phyloP scores from a whole-genome alignment of 2,329 filamentous ascomycete genomes.

The Neofusicoccum ribis region DNA sequence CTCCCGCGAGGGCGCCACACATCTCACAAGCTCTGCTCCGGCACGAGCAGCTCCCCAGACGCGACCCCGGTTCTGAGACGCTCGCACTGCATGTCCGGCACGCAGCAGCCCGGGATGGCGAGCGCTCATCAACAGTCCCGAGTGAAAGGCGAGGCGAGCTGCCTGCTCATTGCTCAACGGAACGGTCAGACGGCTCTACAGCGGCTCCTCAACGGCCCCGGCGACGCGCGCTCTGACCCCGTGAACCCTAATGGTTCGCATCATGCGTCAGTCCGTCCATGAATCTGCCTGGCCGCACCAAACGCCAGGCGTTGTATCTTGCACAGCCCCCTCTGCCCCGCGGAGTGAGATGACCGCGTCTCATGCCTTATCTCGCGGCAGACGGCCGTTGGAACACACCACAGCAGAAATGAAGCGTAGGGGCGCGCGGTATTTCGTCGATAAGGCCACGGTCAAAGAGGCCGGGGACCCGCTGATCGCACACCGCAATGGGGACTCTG shows the following conservation, averaged over 20 bases:
- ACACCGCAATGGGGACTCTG: slow-evolving; percentile 6
- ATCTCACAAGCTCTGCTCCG: slow-evolving; percentile 5
- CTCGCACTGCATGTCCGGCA: background rate
- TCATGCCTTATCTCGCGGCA: background rate
- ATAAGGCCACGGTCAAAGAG: background rate
- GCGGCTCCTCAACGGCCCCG: background rate
- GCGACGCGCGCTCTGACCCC: background rate
- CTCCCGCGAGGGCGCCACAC: background rate
- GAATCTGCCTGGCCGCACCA: background rate
- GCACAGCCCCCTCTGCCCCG: background rate
- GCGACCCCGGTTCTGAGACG: slow-evolving; percentile 6
- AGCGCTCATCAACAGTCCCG: background rate
- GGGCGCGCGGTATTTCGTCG: background rate
- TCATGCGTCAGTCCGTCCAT: background rate
- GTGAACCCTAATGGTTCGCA: background rate
- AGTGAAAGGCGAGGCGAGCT: background rate
- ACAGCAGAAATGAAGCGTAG: background rate
- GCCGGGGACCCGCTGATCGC: slow-evolving; percentile 9
- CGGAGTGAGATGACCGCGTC: background rate
- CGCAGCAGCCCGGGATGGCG: background rate
- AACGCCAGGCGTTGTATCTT: background rate
- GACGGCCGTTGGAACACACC: background rate
- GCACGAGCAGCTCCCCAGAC: background rate
- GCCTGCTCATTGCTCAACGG: background rate
- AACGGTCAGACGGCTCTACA: background rate